Evolutionary conservation across 345 rosid genomes (phyloP).

Genomic region (Gossypium stocksii): DNA sequence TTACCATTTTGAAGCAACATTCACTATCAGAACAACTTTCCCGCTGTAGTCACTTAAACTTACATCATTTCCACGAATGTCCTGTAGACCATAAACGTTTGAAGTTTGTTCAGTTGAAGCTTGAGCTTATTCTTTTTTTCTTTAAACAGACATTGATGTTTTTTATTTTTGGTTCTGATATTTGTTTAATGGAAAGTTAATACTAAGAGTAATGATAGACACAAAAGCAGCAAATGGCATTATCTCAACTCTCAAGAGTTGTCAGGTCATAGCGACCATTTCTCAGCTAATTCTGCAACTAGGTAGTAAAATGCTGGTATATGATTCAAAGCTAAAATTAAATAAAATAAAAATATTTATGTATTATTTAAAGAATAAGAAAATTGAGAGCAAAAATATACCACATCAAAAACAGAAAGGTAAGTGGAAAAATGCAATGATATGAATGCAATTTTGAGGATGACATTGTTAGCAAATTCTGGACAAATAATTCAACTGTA

Average conservation of each 20-base stretch:
- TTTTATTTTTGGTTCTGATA: background rate
- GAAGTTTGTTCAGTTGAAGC: background rate
- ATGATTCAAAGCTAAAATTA: too few species aligned
- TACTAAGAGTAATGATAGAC: background rate
- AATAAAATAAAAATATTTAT: too few species aligned
- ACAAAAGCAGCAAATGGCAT: too few species aligned
- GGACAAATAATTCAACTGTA: background rate
- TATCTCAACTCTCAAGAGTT: too few species aligned
- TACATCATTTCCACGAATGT: slow-evolving; percentile 70
- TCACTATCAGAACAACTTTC: slow-evolving; percentile 82
- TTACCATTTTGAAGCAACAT: slow-evolving; percentile 97
- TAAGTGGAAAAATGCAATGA: too few species aligned
- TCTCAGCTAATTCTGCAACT: too few species aligned
- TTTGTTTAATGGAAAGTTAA: background rate
- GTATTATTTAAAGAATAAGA: too few species aligned
- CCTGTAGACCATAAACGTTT: slow-evolving; percentile 38
- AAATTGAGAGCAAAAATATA: too few species aligned
- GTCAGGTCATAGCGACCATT: too few species aligned
- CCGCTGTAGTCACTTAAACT: slow-evolving; percentile 58
- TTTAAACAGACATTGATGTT: background rate
- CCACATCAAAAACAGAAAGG: background rate
- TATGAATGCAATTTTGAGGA: too few species aligned
- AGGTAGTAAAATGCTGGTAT: too few species aligned
- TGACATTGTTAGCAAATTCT: too few species aligned
- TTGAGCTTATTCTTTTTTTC: background rate